Evolutionary conservation across 2,329 filamentous ascomycete species (phyloP).

Genomic region (Fusarium temperatum): DNA sequence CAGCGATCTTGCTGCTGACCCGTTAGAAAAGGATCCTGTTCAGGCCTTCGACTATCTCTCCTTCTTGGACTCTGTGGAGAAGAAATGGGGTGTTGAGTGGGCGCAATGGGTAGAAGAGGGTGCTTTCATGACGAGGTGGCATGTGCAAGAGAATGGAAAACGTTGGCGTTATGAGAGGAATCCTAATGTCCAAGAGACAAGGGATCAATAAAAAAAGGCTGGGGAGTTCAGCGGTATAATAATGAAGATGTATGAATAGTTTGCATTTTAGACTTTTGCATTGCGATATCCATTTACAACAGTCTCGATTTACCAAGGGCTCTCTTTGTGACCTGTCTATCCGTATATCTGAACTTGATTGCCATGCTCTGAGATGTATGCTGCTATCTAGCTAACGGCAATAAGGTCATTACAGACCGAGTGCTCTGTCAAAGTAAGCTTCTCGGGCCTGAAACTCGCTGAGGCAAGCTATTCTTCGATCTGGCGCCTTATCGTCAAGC

Average conservation of each 20-base stretch:
- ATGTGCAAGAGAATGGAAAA: conserved; percentile 48
- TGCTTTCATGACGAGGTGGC: conserved; percentile 46
- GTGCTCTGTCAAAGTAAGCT: background rate
- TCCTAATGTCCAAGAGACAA: conserved; percentile 1
- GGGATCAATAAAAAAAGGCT: background rate
- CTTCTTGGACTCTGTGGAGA: conserved; percentile 38
- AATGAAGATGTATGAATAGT: conserved; percentile 10
- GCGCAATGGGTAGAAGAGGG: conserved; percentile 46
- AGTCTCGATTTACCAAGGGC: background rate
- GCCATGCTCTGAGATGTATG: background rate
- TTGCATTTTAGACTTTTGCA: background rate
- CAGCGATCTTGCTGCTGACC: conserved; percentile 41
- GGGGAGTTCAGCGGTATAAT: background rate
- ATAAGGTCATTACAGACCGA: background rate
- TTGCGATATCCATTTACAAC: background rate
- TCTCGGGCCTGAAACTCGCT: background rate
- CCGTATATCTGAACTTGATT: background rate
- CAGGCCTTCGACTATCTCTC: conserved; percentile 40
- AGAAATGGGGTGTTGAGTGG: conserved; percentile 37
- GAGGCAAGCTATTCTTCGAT: background rate
- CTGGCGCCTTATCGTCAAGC: background rate
- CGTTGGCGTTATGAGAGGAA: conserved; percentile 44
- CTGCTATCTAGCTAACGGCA: background rate
- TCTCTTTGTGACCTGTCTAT: background rate
- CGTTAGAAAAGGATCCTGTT: conserved; percentile 36